Evolutionary conservation across 176 grass and related monocot species (phyloP).

Genomic region (Calamus simplicifolius): DNA sequence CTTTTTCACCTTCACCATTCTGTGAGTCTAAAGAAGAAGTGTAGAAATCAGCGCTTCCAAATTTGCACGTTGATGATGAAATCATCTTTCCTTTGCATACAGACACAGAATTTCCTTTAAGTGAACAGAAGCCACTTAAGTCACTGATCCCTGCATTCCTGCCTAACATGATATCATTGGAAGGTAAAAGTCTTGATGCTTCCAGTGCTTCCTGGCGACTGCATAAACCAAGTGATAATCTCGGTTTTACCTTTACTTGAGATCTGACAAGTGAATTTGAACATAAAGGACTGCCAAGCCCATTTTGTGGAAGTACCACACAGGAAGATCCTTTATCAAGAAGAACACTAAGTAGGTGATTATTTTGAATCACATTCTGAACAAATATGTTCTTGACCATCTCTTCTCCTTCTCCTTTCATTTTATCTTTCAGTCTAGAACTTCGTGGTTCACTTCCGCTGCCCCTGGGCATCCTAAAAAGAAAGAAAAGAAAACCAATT

Average conservation of each 20-base stretch:
- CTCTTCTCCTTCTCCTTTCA: conserved; percentile 71
- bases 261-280: conserved; percentile 18
- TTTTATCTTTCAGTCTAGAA: conserved; percentile 78
- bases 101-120: conserved; percentile 24
- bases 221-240: conserved; percentile 33
- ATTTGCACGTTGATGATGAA: conserved; percentile 48
- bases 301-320: conserved; percentile 62
- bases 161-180: conserved; percentile 27
- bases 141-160: conserved; percentile 21
- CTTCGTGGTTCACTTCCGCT: conserved; percentile 58
- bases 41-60: conserved; percentile 30
- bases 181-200: conserved; percentile 27
- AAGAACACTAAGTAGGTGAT: conserved; percentile 77
- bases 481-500: neutral
- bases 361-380: conserved; percentile 73
- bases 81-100: conserved; percentile 34
- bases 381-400: conserved; percentile 92
- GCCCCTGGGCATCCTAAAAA: conserved; percentile 43
- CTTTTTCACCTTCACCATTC: conserved; percentile 30
- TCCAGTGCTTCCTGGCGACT: conserved; percentile 31
- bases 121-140: conserved; percentile 28
- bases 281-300: conserved; percentile 40
- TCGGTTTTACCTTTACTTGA: conserved; percentile 47
- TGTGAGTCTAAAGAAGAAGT: conserved; percentile 40
- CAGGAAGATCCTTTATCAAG: conserved; percentile 60